A percentile compares a stretch with the other conserved stretches of the same genome.
Evolutionary conservation across 306 rosid genomes (phyloP).

Genomic region (Ceratonia siliqua): DNA sequence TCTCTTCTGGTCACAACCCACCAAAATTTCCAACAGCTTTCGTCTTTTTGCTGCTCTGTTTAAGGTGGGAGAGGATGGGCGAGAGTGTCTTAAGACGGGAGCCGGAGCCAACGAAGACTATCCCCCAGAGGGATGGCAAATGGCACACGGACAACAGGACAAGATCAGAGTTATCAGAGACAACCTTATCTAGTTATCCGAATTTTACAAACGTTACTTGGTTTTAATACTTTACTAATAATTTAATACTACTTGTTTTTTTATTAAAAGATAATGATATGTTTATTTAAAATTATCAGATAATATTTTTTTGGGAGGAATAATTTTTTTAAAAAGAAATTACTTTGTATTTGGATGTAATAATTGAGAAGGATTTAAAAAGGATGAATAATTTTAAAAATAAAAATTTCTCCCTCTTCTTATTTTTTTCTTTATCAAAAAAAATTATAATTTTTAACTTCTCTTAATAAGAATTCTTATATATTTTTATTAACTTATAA

Average conservation of each 20-base stretch:
- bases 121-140: conserved; percentile 9
- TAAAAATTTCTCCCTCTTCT: no score
- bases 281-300: no score
- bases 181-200: conserved; percentile 36
- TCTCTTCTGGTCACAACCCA: background rate
- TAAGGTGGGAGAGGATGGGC: background rate
- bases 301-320: no score
- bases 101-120: background rate
- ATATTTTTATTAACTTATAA: no score
- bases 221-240: background rate
- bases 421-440: no score
- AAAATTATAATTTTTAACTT: no score
- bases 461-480: no score
- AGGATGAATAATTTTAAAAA: no score
- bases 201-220: background rate
- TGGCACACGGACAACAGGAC: background rate
- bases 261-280: no score
- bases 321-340: no score
- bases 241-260: background rate
- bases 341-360: no score
- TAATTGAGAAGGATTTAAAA: no score
- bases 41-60: background rate
- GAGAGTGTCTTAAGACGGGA: background rate
- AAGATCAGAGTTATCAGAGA: background rate
- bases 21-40: background rate